Evolutionary conservation across 768 basidiomycete genomes (phyloP), one percentile per base, ranked within the genome.

Genomic region (Mycena amicta): DNA sequence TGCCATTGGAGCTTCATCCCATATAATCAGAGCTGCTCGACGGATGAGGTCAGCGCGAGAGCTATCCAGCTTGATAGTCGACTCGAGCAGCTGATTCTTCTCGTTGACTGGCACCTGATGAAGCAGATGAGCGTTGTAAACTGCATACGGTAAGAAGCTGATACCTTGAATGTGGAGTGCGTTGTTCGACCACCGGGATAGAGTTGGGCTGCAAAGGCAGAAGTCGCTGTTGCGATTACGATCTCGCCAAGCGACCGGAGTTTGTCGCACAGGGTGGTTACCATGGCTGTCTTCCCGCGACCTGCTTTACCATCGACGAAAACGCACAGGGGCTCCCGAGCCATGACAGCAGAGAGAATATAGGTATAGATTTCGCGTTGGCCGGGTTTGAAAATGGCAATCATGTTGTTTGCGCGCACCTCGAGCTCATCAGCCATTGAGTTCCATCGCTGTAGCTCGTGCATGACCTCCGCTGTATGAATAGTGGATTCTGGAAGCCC

Each of bases 271-370:
- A 80, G 51, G 0, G 75, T 64, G 33, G 72, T 0, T 77, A n/a
- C n/a, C n/a, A n/a, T n/a, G n/a, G n/a, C n/a, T n/a, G n/a, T n/a
- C n/a, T n/a, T n/a, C n/a, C n/a, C 79, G 2, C 74, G 61, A 0
- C 78, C 78, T 3, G 77, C 77, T 53, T 73, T 71, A 2, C 77
- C 76, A 58, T 78, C 72, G 6, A 79, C 54, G 55, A 77, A 77
- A 5, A 67, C 59, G 28, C 57, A 65, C 0, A 72, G 56, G 4
- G 69, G 63, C 1, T 41, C n/a, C 0, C 52, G 31, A 1, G 61
- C 30, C 12, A 50, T 13, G 6, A 69, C 29, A 4, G 58, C 25
- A 29, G 25, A 2, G 18, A 54, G 53, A 4, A 31, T 31, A 12
- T 41, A 22, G 5, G 61, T 30, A 40, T 65, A 66, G 18, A 68